A percentile compares a stretch with the other conserved stretches of the same genome.
These are phyloP conservation scores for Colletotrichum siamense DNA, from an alignment of 2,329 filamentous ascomycete genomes.

Conservation along the genomic window DNA sequence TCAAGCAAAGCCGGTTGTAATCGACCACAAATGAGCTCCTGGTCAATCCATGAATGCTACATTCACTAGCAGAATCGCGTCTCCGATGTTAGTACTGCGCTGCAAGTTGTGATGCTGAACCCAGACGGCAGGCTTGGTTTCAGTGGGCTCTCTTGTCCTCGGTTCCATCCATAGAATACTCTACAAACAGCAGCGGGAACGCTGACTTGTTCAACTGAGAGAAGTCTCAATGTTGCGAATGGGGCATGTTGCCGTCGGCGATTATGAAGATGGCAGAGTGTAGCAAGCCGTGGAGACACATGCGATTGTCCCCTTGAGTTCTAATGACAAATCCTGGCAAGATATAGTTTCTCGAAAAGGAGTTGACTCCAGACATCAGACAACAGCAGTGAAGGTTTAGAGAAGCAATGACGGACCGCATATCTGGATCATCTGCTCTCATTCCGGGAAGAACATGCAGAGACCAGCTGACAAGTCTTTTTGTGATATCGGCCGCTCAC, in stretches of 20 bases:
- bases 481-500: background rate
- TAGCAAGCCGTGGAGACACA: too few species aligned
- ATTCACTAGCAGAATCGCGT: background rate
- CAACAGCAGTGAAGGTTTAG: background rate
- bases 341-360: background rate
- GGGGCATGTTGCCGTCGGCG: too few species aligned
- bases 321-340: background rate
- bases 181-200: background rate
- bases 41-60: background rate
- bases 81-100: background rate
- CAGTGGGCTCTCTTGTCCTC: background rate
- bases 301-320: background rate
- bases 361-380: background rate
- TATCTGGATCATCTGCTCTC: background rate
- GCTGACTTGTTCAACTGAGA: background rate
- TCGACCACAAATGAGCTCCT: background rate
- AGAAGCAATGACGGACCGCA: background rate
- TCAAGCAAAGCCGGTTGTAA: background rate
- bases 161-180: background rate
- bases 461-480: background rate
- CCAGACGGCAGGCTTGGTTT: background rate
- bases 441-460: fast-evolving
- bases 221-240: background rate
- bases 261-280: too few species aligned
- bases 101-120: background rate